Evolutionary conservation across 495 filamentous ascomycete genomes (phyloP), one percentile per base, ranked within the genome.

Genomic region (Chaetomium tenue): DNA sequence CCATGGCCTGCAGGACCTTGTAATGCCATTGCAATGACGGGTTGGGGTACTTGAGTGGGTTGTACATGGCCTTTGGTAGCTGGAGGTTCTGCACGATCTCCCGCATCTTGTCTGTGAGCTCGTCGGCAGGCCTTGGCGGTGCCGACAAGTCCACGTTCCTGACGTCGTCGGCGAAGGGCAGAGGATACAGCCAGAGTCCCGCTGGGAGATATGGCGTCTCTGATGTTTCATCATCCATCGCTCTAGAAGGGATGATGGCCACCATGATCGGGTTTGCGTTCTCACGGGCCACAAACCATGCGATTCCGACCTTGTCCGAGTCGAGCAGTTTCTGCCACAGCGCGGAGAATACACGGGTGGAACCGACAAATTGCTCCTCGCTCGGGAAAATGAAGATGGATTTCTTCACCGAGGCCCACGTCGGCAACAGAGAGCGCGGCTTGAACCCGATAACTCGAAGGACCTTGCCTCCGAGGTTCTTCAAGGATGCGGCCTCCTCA

Each of bases 1-100:
- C 95, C 52, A 96, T 83, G 6, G 91, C 91, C 74, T 99, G 95
- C 5, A 99, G 79, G 48, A 98, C 93, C 52, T 88, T 88, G 77
- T 98, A 99, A 75, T 97, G 93, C 95, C 95, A 99, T 80, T 99
- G 95, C 58, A 99, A 83, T 1, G 89, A 84, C 66, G 95, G 94
- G 68, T 99, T 99, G 0, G 95, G 91, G 71, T 98, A 98, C 72
- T 89, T 93, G 3, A 78, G 74, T 18, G 93, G 92, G 63, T 92
- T 87, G 71, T 96, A 99, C 3, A 80, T 72, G 2, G 85, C 93
- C 68, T 90, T 92, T 0, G 95, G 95, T 13, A 99, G 87, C 69
- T 98, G 92, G 13, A 99, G 76, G 69, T 96, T 91, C 68, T 91
- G 87, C 8, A 97, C 80, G 9, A 97, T 82, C 12, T 80, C 80